These are phyloP conservation scores for Dipodascus albidus DNA, from an alignment of 805 yeast species.

Conservation along the genomic window DNA sequence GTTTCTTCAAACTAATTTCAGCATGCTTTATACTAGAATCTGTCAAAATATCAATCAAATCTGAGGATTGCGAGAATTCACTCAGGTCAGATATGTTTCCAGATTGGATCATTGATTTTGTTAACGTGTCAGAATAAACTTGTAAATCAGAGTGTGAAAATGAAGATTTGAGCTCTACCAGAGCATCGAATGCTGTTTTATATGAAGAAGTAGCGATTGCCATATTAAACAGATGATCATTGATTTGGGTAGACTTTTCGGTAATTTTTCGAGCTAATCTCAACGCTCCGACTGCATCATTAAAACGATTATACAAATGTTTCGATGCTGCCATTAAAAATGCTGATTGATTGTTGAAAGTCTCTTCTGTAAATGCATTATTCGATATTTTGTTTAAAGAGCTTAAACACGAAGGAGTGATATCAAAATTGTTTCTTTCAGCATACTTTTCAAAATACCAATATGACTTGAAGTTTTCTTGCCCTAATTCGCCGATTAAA, in stretches of 20 bases:
- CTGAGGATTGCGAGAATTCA: not conserved
- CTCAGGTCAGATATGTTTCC: not conserved
- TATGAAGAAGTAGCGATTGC: not conserved
- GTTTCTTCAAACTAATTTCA: not conserved
- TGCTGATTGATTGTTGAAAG: not conserved
- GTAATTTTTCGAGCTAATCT: not conserved
- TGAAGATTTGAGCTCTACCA: not conserved
- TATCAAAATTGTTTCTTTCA: not conserved
- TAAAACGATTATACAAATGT: not conserved
- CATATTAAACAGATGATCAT: not conserved
- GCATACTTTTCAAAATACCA: not conserved
- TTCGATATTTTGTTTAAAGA: not conserved
- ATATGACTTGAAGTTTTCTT: not conserved
- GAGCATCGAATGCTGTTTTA: not conserved
- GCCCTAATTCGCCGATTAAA: not conserved
- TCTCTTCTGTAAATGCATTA: not conserved
- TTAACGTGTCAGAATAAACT: not conserved
- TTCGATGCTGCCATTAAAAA: not conserved
- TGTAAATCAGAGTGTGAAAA: not conserved
- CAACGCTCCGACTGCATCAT: not conserved
- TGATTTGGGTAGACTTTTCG: not conserved
- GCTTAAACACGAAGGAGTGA: not conserved
- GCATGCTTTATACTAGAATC: not conserved
- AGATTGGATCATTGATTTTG: not conserved
- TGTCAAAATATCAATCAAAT: not conserved